Percentiles rank a stretch among this genome's conserved stretches.
These are phyloP conservation scores for Cyclocybe aegerita DNA, from an alignment of 768 basidiomycete genomes.

Conservation along the genomic window DNA sequence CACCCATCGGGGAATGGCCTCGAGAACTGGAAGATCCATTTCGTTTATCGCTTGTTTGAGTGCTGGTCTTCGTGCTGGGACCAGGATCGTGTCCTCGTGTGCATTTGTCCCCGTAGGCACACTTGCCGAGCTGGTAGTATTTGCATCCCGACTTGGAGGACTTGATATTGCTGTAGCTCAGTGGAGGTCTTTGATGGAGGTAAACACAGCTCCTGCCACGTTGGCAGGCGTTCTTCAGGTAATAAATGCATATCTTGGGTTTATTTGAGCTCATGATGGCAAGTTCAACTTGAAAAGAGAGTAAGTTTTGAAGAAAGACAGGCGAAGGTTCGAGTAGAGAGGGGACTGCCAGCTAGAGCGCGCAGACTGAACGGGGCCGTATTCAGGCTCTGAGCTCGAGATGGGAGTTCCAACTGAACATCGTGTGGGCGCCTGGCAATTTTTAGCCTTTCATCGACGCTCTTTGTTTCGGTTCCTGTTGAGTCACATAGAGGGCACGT, in stretches of 20 bases:
- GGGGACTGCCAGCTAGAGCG: slow-evolving; percentile 21
- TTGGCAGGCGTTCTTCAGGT: slow-evolving; percentile 13
- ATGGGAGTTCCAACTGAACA: slow-evolving; percentile 22
- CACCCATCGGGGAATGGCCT: too few species aligned
- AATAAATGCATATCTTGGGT: slow-evolving; percentile 8
- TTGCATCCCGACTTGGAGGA: not conserved
- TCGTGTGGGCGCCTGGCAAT: not conserved
- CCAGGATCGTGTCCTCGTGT: too few species aligned
- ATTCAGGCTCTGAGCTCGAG: slow-evolving; percentile 23
- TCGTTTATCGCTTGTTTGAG: too few species aligned
- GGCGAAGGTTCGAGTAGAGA: not conserved
- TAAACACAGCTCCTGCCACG: slow-evolving; percentile 13
- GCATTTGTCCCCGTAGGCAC: too few species aligned
- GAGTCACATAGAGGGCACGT: too few species aligned
- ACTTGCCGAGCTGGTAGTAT: too few species aligned
- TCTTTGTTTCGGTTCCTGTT: too few species aligned
- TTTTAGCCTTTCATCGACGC: not conserved
- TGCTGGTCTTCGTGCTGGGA: too few species aligned
- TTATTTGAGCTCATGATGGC: slow-evolving; percentile 6
- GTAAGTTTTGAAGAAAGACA: not conserved
- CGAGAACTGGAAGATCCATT: too few species aligned
- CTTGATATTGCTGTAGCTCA: not conserved
- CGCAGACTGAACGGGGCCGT: slow-evolving; percentile 15
- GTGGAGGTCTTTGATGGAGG: slow-evolving; percentile 8
- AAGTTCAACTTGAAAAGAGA: not conserved